A percentile compares a stretch with the other conserved stretches of the same genome.
phyloP scores from a whole-genome alignment of 306 rosid genomes.

The Rubus parviflorus region DNA sequence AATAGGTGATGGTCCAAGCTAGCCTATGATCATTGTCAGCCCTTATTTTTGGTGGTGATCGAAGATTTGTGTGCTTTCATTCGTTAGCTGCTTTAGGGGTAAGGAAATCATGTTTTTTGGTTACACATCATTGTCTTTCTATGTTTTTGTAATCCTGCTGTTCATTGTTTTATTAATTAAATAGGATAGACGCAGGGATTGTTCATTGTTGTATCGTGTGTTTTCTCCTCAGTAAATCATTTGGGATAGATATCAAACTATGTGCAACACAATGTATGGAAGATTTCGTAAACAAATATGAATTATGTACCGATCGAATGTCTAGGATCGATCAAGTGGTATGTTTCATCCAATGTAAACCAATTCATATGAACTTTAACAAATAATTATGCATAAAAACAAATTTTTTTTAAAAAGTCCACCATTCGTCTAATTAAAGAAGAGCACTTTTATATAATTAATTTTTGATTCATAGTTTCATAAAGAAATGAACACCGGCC shows the following conservation, averaged over 20 bases:
- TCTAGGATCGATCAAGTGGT: too few relatives aligned
- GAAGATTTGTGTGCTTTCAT: slow-evolving; percentile 9
- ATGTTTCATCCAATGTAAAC: not conserved
- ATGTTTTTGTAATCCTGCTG: slow-evolving; percentile 18
- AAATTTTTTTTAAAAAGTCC: too few relatives aligned
- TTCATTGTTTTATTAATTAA: not conserved
- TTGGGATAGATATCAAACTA: not conserved
- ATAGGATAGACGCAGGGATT: not conserved
- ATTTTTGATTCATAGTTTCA: too few relatives aligned
- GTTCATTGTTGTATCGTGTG: not conserved
- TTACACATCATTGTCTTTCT: not conserved
- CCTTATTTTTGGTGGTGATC: not conserved
- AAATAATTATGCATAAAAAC: too few relatives aligned
- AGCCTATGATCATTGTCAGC: not conserved
- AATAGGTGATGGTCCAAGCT: slow-evolving; percentile 26
- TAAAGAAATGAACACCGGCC: too few relatives aligned
- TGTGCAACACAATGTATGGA: not conserved
- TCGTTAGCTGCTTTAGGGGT: slow-evolving; percentile 7
- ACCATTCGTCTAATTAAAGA: too few relatives aligned
- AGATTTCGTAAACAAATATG: not conserved
- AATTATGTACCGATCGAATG: not conserved
- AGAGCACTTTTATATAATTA: too few relatives aligned
- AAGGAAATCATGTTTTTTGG: not conserved
- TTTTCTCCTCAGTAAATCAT: not conserved
- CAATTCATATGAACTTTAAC: too few relatives aligned